Base-by-base conservation (phyloP, 495 filamentous ascomycete species). In the Echria macrotheca region DNA sequence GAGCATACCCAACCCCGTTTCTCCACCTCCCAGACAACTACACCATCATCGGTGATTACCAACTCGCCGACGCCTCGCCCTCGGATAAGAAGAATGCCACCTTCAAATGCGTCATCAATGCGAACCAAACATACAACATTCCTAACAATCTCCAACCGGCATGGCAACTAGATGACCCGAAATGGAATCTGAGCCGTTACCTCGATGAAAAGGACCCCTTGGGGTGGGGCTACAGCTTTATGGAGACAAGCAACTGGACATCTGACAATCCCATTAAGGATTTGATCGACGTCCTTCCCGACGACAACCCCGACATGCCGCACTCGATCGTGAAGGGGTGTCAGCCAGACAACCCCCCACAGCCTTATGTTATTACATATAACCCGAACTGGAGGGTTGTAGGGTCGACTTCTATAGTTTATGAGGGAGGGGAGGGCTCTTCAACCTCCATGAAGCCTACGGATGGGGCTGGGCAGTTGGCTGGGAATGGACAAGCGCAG, bases 261-360 rank as follows among this genome's bases (percentile, higher is more conserved):
- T 4, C 4, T 8, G 12, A 3, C 5, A 22, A 28, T 21, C 9
- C 14, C 44, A 47, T 47, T 6, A 11, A 19, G 4, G 10, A 37
- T 3, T 18, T 47, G 32, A 37, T 47, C 21, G 21, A 47, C 9
- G 2, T 47, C n/a, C 21, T 47, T 17, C 44, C 44, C 14, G 44
- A 47, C 22, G 31, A 47, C 29, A 47, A 47, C 44, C 44, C 44
- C 10, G 29, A 47, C 11, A 47, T 47, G 44, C 44, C 44, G 31
- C 42, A 45, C 42, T 45, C 42, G 1, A 28, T 45, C 28, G 42
- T 45, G 15, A 9, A 31, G 42, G 25, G 15, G 8, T 45, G 42
- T 18, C 4, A 31, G 3, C 15, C 42, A 10, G 25, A 31, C 5
- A 18, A 11, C 1, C 15, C 17, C 4, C 15, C 28, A 1, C 8